Base-by-base conservation (phyloP, 2,329 filamentous ascomycete species). In the Allantophomopsis lycopodina region DNA sequence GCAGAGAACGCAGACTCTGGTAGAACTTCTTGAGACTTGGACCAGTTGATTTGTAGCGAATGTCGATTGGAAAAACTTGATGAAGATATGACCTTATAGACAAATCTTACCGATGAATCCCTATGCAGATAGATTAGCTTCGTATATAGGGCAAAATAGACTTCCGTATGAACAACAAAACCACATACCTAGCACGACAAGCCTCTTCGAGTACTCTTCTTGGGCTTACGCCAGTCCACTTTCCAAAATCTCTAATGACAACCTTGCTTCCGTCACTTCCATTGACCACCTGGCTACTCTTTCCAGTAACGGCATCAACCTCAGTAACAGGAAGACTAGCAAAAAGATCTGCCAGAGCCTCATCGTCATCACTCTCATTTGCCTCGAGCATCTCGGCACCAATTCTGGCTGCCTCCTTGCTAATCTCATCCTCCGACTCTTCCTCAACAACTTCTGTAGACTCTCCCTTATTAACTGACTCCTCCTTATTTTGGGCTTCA, bases 181-280 rank as follows among this genome's bases (percentile, higher is more conserved):
- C 11, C 5, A 3, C 57, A 48, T 58, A 82, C 80, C 80, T 80
- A 46, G 86, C 75, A 50, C 82, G 79, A 56, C 88, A 93, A n/a
- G 84, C 75, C 57, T 95, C 88, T 56, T 95, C 87, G 11, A 96
- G 62, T 20, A 84, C 69, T 47, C 82, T 72, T 45, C 76, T 73
- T 13, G 89, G 88, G 49, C 66, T 83, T 21, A 94, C 60, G 7
- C 89, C 88, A 12, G 73, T 73, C 65, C 77, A 79, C 56, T 85
- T 86, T 2, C 85, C 87, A 66, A 96, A 95, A 51, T 95, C 82
- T 34, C 83, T 70, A 37, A 94, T 70, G 1, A 65, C 69, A 4
- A 86, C 59, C 41, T 70, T 76, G 5, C 63, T 55, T 2, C 74
- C 69, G 46, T 72, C 58, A 40, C 62, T 48, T 36, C 65, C 61